Evolutionary conservation across 169 alveolate species (phyloP).

Genomic region (Plasmodium coatneyi): DNA sequence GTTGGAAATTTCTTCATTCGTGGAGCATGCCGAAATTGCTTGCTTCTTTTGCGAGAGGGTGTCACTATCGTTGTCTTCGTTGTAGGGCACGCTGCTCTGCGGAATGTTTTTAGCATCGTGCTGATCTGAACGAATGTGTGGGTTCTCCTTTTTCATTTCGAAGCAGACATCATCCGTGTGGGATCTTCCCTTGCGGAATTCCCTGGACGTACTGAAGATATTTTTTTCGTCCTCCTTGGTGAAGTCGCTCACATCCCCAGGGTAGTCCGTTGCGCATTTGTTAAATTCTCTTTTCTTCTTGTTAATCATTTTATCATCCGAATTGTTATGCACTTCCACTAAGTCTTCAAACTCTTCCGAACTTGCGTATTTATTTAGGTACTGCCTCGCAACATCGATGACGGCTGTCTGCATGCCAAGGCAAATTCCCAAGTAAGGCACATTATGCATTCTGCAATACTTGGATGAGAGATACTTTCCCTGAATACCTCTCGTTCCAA

Average conservation of each 20-base stretch:
- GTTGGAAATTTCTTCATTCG: neutral
- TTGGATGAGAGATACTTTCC: slow-evolving; percentile 92
- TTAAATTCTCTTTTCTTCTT: slow-evolving; percentile 37
- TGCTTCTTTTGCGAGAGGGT: neutral
- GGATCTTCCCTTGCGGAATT: neutral
- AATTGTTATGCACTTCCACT: slow-evolving; percentile 25
- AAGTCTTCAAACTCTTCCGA: slow-evolving; percentile 86
- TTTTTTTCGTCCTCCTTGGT: neutral
- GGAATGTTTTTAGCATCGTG: neutral
- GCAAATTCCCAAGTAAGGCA: slow-evolving; percentile 95
- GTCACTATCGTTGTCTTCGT: slow-evolving; percentile 4
- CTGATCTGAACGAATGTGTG: neutral
- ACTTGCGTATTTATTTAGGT: slow-evolving; percentile 85
- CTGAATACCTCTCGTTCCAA: slow-evolving; percentile 94
- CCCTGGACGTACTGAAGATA: neutral
- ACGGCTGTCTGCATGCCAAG: slow-evolving; percentile 96
- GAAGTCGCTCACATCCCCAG: neutral
- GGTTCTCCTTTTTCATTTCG: neutral
- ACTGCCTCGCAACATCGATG: slow-evolving; percentile 86
- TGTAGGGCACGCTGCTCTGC: neutral
- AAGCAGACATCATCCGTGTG: slow-evolving; percentile 3
- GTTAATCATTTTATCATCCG: slow-evolving; percentile 70
- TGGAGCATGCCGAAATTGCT: neutral
- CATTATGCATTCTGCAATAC: slow-evolving; percentile 89
- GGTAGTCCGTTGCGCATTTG: neutral